Evolutionary conservation across 768 basidiomycete genomes (phyloP).

Genomic region (Hydnum rufescens): DNA sequence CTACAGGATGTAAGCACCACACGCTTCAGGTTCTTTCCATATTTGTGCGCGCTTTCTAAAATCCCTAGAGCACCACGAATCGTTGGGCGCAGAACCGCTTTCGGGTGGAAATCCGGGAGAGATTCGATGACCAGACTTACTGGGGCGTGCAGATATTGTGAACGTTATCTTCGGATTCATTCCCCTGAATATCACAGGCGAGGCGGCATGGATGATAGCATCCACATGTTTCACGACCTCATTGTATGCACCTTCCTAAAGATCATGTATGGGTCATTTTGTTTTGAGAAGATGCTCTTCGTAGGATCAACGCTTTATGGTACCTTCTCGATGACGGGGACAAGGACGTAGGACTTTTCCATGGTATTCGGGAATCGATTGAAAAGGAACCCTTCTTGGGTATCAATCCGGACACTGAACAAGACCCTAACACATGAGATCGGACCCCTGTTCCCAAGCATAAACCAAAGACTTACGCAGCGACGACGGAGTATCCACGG

Average conservation of each 20-base stretch:
- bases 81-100: constrained; percentile 21
- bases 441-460: too few species aligned
- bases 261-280: too few species aligned
- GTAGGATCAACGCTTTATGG: too few species aligned
- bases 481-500: constrained; percentile 6
- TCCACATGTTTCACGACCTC: constrained; percentile 23
- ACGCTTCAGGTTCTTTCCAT: constrained; percentile 16
- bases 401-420: too few species aligned
- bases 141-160: background rate
- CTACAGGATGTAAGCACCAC: constrained; percentile 21
- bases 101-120: too few species aligned
- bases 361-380: too few species aligned
- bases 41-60: constrained; percentile 16
- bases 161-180: constrained; percentile 10
- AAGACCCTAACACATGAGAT: too few species aligned
- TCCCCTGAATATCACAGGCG: constrained; percentile 14
- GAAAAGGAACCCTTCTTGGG: too few species aligned
- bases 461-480: background rate
- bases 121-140: too few species aligned
- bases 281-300: too few species aligned
- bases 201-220: constrained; percentile 18
- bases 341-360: constrained; percentile 26
- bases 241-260: constrained; percentile 20
- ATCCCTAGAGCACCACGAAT: constrained; percentile 19
- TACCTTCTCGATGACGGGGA: constrained; percentile 53